Percentiles rank a stretch among this genome's conserved stretches.
Conservation (phyloP, 75 land plant genomes). For the Cupressus sempervirens region DNA sequence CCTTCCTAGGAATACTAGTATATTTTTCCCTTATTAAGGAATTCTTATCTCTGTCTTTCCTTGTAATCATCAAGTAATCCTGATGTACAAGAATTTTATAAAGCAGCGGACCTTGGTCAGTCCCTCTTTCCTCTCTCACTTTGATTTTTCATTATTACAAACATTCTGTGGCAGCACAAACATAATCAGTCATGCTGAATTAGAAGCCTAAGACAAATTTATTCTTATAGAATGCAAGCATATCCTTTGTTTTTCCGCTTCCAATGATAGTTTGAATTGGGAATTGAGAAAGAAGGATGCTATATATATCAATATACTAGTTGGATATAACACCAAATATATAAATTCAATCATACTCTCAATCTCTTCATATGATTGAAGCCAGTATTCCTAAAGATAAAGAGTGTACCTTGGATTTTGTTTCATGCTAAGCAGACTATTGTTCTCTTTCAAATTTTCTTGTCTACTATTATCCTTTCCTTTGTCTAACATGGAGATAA, state of each 20-base stretch:
- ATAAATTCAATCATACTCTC: background rate
- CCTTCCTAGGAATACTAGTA: background rate
- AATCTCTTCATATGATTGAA: background rate
- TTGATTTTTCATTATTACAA: background rate
- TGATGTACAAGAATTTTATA: background rate
- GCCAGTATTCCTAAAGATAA: background rate
- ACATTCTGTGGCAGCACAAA: background rate
- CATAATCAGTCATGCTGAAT: background rate
- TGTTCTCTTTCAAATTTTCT: background rate
- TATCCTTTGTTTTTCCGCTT: background rate
- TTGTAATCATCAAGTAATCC: background rate
- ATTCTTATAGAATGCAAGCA: background rate
- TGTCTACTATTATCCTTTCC: constrained; percentile 3
- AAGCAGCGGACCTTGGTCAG: background rate
- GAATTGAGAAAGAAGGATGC: background rate
- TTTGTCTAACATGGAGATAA: constrained; percentile 5
- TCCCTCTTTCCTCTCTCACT: background rate
- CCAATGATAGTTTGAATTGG: background rate
- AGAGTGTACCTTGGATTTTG: background rate
- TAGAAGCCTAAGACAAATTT: background rate
- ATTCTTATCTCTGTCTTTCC: background rate
- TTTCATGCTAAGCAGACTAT: background rate
- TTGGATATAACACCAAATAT: background rate
- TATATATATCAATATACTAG: background rate
- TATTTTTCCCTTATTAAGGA: background rate